Evolutionary conservation across 495 filamentous ascomycete genomes (phyloP), one percentile per base, ranked within the genome.

Genomic region (Parathielavia appendiculata): DNA sequence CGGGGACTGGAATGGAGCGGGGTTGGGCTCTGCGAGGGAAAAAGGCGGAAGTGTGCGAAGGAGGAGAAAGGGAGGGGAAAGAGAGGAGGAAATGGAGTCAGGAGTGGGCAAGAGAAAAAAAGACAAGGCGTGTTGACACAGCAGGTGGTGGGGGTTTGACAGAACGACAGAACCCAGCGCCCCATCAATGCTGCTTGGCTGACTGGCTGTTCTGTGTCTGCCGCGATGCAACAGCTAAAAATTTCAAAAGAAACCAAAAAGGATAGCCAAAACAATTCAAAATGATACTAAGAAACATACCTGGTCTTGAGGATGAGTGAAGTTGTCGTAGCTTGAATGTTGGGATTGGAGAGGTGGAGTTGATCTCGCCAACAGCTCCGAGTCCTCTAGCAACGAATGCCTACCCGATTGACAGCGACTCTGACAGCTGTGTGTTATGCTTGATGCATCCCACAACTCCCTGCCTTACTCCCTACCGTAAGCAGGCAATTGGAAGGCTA

Each of bases 241-340:
- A 53, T 23, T 47, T 54, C 10, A 44, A 47, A 55, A 23, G 16
- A 19, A 11, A 39, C 19, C 17, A 35, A 55, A n/a, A 54, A 55
- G 46, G 41, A 26, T 41, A 46, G 53, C n/a, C 30, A 55, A 55
- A 55, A 55, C 53, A 55, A 55, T 16, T 34, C 17, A 47, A 55
- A 55, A 43, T 11, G 34, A 45, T 36, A 41, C 32, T 16, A 34
- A 43, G n/a, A 36, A 35, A 17, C 16, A 26, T 26, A 12, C 26
- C 8, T 23, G 17, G 12, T 0, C 14, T 22, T 17, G 19, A 4
- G 13, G 6, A 8, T 32, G 38, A 10, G 19, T 52, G 49, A 52
- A 30, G 26, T 30, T 30, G 26, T 30, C 26, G 6, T 30, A 2
- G 26, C 1, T 7, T 30, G 45, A 14, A 6, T 19, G 6, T 39